Base-by-base conservation (phyloP, 2,329 filamentous ascomycete species). In the Esteya vermicola region DNA sequence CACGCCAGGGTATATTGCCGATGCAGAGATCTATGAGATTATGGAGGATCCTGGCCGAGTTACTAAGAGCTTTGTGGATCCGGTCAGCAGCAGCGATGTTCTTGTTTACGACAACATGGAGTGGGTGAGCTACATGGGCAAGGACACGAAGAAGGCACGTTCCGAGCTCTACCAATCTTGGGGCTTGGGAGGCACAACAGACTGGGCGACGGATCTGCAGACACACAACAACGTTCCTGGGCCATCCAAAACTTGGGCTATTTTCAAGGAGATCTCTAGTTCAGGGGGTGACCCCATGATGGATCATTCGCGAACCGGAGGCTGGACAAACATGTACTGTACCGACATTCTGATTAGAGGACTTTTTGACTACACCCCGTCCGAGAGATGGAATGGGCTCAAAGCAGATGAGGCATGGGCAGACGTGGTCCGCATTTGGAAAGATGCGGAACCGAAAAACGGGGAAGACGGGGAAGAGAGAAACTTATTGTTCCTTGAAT, bases 21-120 rank as follows among this genome's bases (percentile, higher is more conserved):
- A 58, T 33, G 47, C 47, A 5, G 56, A 59, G 42, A 58, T 59
- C 34, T 20, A 48, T 6, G 47, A 55, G 16, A 55, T 61, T 23
- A 50, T 56, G n/a, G n/a, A n/a, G n/a, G n/a, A n/a, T n/a, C n/a
- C n/a, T n/a, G n/a, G n/a, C n/a, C n/a, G n/a, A 5, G 26, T 26
- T 12, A 36, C 10, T 1, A 10, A 33, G 21, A 31, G 26, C 14
- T 48, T 27, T 26, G 21, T 36, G 10, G 46, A 48, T 38, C 8
- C 26, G 4, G 33, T 3, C 23, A 45, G 41, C 27, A 33, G 47
- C 43, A 45, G 40, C 39, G 39, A 45, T 31, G 33, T 47, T 9
- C 9, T 47, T 7, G 40, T 46, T 6, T 49, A 44, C 34, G 40
- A 47, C 32, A 26, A 21, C 23, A 33, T 38, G 21, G 36, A 49